A percentile compares a stretch with the other conserved stretches of the same genome.
phyloP scores from a whole-genome alignment of 2,329 filamentous ascomycete genomes.

The Claviceps humidiphila region DNA sequence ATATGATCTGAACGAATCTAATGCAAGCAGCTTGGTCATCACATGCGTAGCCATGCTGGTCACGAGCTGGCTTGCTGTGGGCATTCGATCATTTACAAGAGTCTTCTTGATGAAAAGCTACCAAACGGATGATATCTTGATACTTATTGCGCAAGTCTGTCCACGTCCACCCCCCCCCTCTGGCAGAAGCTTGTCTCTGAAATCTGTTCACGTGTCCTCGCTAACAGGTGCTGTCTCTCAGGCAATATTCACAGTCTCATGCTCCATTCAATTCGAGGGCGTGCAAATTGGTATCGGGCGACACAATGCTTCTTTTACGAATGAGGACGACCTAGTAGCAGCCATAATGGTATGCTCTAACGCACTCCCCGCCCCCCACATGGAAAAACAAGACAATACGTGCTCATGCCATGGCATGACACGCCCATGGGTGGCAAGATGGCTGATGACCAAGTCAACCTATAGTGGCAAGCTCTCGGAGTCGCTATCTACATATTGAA shows the following conservation, averaged over 20 bases:
- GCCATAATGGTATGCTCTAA: conserved; percentile 30
- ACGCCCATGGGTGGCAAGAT: background rate
- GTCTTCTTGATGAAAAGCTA: conserved; percentile 30
- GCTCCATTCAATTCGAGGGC: conserved; percentile 31
- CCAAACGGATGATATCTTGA: conserved; percentile 40
- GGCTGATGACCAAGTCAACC: background rate
- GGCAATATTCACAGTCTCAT: conserved; percentile 34
- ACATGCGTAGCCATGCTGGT: conserved; percentile 24
- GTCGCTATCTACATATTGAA: conserved; percentile 36
- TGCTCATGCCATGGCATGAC: background rate
- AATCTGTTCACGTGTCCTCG: background rate
- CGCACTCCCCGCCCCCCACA: background rate
- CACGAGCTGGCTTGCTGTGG: conserved; percentile 29
- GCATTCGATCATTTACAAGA: conserved; percentile 31
- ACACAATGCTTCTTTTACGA: conserved; percentile 31
- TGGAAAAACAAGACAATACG: background rate
- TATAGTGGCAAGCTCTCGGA: conserved; percentile 36
- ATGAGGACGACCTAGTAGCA: conserved; percentile 25
- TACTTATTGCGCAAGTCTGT: conserved; percentile 33
- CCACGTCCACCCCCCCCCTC: background rate
- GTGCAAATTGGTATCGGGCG: conserved; percentile 30
- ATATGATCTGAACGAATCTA: conserved; percentile 24
- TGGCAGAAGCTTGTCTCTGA: background rate
- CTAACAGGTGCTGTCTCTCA: conserved; percentile 11
- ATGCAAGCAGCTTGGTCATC: conserved; percentile 23